phyloP scores from a whole-genome alignment of 805 yeast genomes.

The Saccharomycopsis fermentans region DNA sequence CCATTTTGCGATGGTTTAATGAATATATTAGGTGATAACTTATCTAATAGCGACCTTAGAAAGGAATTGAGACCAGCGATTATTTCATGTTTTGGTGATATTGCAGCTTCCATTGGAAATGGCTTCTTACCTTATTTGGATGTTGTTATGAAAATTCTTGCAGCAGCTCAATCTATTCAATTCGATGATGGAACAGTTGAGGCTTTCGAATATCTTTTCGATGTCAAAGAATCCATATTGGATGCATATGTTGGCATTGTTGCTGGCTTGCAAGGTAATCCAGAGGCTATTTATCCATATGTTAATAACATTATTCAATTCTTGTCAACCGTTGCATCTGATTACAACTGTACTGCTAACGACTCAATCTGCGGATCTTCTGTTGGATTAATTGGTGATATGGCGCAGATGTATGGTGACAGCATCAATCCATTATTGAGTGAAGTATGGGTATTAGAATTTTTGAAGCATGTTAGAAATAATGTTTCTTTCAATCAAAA shows the following conservation, averaged over 20 bases:
- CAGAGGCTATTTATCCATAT: slow-evolving; percentile 55
- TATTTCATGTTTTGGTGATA: slow-evolving; percentile 89
- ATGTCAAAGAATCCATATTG: slow-evolving; percentile 76
- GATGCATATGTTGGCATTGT: slow-evolving; percentile 95
- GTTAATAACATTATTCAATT: slow-evolving; percentile 64
- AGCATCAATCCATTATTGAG: slow-evolving; percentile 54
- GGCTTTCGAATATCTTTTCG: slow-evolving; percentile 61
- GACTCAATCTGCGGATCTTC: slow-evolving; percentile 75
- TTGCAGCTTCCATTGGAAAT: slow-evolving; percentile 79
- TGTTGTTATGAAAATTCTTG: slow-evolving; percentile 71
- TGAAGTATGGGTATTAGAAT: slow-evolving; percentile 71
- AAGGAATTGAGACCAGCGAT: slow-evolving; percentile 81
- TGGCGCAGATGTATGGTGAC: slow-evolving; percentile 73
- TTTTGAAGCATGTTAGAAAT: slow-evolving; percentile 63
- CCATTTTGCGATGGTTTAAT: slow-evolving; percentile 75
- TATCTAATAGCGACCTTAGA: slow-evolving; percentile 57
- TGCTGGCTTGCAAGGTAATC: slow-evolving; percentile 69
- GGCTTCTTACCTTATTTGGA: slow-evolving; percentile 67
- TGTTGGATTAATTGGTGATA: slow-evolving; percentile 87
- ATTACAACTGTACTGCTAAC: slow-evolving; percentile 46
- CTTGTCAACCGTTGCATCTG: slow-evolving; percentile 47
- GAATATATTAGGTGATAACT: slow-evolving; percentile 67
- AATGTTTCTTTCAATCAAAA: slow-evolving; percentile 49
- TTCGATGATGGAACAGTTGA: slow-evolving; percentile 65
- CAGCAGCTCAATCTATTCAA: slow-evolving; percentile 49